A percentile compares a stretch with the other conserved stretches of the same genome.
phyloP scores from a whole-genome alignment of 208 protist species.

The Hexamita inflata region DNA sequence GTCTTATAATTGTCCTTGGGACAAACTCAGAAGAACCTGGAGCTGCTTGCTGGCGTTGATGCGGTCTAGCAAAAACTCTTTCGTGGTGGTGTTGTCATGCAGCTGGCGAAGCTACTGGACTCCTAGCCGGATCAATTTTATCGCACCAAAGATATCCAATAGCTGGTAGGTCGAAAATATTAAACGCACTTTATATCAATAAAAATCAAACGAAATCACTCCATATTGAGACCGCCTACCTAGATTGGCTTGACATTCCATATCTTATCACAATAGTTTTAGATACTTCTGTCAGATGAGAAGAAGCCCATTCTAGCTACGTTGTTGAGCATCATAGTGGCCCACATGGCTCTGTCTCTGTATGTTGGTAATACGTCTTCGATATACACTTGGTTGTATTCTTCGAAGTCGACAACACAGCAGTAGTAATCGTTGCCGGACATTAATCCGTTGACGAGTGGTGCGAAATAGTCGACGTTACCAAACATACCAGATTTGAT shows the following conservation, averaged over 20 bases:
- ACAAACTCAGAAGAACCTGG: too few relatives aligned
- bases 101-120: too few relatives aligned
- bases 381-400: slow-evolving; percentile 48
- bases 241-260: slow-evolving; percentile 54
- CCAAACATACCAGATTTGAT: slow-evolving; percentile 54
- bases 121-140: too few relatives aligned
- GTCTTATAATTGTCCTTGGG: too few relatives aligned
- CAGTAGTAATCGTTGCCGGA: slow-evolving; percentile 51
- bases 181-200: too few relatives aligned
- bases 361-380: slow-evolving; percentile 46
- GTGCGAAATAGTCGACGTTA: slow-evolving; percentile 41
- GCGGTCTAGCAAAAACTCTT: too few relatives aligned
- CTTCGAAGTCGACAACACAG: slow-evolving; percentile 51
- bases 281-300: slow-evolving; percentile 57
- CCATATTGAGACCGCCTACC: too few relatives aligned
- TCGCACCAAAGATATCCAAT: too few relatives aligned
- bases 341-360: slow-evolving; percentile 46
- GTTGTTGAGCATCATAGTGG: slow-evolving; percentile 44
- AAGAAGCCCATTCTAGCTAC: slow-evolving; percentile 52
- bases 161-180: too few relatives aligned
- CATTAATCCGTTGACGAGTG: slow-evolving; percentile 45
- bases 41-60: too few relatives aligned
- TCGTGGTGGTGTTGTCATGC: too few relatives aligned
- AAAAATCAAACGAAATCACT: too few relatives aligned
- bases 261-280: slow-evolving; percentile 60